A percentile compares a stretch with the other conserved stretches of the same genome.
phyloP scores from a whole-genome alignment of 495 filamentous ascomycete genomes.

The Penicillium daleae region DNA sequence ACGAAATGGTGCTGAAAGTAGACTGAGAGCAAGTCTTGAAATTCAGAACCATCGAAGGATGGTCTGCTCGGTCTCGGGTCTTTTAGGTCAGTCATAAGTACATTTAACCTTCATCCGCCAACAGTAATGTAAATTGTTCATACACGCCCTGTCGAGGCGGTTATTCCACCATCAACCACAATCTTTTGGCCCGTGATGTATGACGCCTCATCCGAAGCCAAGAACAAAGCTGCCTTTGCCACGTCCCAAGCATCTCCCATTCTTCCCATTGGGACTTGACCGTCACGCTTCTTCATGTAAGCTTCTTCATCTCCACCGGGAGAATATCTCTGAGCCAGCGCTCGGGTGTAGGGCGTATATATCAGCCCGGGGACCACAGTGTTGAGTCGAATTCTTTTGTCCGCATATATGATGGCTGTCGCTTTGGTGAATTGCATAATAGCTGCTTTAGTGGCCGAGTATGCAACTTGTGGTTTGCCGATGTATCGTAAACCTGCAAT shows the following conservation, averaged over 20 bases:
- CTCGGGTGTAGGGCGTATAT: conserved; percentile 50
- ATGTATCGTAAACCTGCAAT: conserved; percentile 51
- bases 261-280: conserved; percentile 46
- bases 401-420: conserved; percentile 55
- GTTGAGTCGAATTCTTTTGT: conserved; percentile 51
- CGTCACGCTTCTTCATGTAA: conserved; percentile 42
- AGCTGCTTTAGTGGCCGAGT: conserved; percentile 54
- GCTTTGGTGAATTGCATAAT: conserved; percentile 55
- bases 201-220: conserved; percentile 51
- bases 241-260: conserved; percentile 11
- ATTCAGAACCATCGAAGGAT: too few species aligned
- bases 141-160: conserved; percentile 32
- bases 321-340: conserved; percentile 47
- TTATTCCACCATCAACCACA: conserved; percentile 58
- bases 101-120: too few species aligned
- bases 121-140: too few species aligned
- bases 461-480: conserved; percentile 55
- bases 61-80: too few species aligned
- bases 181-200: conserved; percentile 60
- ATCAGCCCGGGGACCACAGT: conserved; percentile 58
- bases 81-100: too few species aligned
- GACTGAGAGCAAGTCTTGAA: too few species aligned
- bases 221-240: conserved; percentile 44
- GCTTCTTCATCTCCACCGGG: conserved; percentile 38
- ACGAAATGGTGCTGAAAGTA: too few species aligned